Evolutionary conservation across 2,329 filamentous ascomycete genomes (phyloP).

Genomic region (Nakataea oryzae): DNA sequence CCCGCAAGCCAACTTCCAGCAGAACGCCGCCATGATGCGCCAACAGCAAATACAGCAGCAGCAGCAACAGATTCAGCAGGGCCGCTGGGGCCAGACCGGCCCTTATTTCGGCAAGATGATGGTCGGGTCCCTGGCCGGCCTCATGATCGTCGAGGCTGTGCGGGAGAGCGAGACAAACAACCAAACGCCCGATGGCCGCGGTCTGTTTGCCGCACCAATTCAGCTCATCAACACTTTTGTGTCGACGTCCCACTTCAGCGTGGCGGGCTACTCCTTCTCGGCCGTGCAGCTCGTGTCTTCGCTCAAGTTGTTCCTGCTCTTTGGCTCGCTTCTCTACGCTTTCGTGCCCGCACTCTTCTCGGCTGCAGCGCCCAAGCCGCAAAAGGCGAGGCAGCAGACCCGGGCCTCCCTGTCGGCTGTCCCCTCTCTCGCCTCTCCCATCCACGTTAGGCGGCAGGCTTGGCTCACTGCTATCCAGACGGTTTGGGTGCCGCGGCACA

Average conservation of each 20-base stretch:
- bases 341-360: constrained; percentile 44
- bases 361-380: constrained; percentile 40
- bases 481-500: constrained; percentile 82
- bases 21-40: constrained; percentile 34
- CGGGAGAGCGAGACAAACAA: constrained; percentile 54
- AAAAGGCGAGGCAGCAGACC: constrained; percentile 27
- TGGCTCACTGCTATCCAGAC: constrained; percentile 92
- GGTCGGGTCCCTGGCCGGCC: constrained; percentile 81
- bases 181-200: constrained; percentile 53
- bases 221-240: constrained; percentile 41
- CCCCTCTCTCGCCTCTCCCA: constrained; percentile 69
- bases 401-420: constrained; percentile 34
- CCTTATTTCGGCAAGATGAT: constrained; percentile 69
- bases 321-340: constrained; percentile 40
- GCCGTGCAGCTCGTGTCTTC: constrained; percentile 34
- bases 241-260: constrained; percentile 36
- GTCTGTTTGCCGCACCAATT: constrained; percentile 54
- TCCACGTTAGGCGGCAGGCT: constrained; percentile 75
- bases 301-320: constrained; percentile 39
- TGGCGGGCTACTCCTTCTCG: constrained; percentile 42
- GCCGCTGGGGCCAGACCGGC: constrained; percentile 41
- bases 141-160: constrained; percentile 85
- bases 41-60: constrained; percentile 48
- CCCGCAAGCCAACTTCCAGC: constrained; percentile 22
- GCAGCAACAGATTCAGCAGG: constrained; percentile 35